These are phyloP conservation scores for Simmondsia chinensis DNA, from an alignment of 148 eudicot species.

Conservation along the genomic window DNA sequence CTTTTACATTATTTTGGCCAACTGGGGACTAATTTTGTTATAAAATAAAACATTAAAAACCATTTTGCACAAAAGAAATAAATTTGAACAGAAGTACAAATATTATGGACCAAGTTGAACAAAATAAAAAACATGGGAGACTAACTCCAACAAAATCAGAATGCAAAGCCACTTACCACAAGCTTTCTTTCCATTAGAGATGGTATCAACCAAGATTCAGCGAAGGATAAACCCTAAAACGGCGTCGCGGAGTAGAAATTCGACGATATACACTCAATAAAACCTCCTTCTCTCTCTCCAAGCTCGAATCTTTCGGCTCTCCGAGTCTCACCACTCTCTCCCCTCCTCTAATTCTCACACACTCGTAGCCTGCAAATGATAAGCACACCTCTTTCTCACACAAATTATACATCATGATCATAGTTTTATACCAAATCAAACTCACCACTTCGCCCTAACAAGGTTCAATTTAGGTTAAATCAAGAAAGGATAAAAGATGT, in stretches of 20 bases:
- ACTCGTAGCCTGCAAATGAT: slow-evolving; percentile 82
- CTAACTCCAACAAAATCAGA: background rate
- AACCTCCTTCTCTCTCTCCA: slow-evolving; percentile 6
- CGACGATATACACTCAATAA: too few species aligned
- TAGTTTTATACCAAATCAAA: slow-evolving; percentile 26
- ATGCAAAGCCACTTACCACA: slow-evolving; percentile 48
- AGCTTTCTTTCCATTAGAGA: slow-evolving; percentile 60
- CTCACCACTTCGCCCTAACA: slow-evolving; percentile 28
- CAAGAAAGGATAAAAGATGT: background rate
- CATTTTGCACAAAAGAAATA: too few species aligned
- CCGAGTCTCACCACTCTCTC: slow-evolving; percentile 25
- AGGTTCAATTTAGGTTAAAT: slow-evolving; percentile 2
- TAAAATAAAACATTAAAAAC: too few species aligned
- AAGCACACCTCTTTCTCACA: slow-evolving; percentile 99
- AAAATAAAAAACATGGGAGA: too few species aligned
- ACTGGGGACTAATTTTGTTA: too few species aligned
- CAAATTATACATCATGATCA: slow-evolving; percentile 47
- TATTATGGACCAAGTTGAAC: too few species aligned
- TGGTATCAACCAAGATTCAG: background rate
- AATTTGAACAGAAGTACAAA: too few species aligned
- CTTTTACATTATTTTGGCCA: too few species aligned
- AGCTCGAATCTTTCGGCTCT: slow-evolving; percentile 5
- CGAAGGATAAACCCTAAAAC: slow-evolving; percentile 4
- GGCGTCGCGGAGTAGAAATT: slow-evolving; percentile 3
- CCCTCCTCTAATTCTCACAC: slow-evolving; percentile 57